Base-by-base conservation (phyloP, 1,139 yeast genomes). In the Meyerozyma athensensis region DNA sequence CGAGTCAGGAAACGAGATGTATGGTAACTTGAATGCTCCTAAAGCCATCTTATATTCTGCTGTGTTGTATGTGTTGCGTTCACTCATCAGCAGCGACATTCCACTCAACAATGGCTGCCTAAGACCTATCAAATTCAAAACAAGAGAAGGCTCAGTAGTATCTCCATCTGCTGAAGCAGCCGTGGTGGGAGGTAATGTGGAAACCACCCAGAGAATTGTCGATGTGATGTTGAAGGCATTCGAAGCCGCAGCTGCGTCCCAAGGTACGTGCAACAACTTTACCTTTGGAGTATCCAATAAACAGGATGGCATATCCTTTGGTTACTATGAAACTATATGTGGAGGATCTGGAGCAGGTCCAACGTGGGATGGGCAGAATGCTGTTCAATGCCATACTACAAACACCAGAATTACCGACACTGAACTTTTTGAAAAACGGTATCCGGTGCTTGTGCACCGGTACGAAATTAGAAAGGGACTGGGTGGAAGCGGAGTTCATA, bases 101-200 rank as follows among this genome's bases (percentile, higher is more conserved):
- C 96, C 96, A 0, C 67, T 86, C 53, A 86, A 86, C 52, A 89
- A 86, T 52, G 96, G 96, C 6, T 86, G 95, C 54, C 68, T 86
- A 46, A 67, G 72, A 39, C 95, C 95, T 1, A 75, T 86, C 36
- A 62, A 74, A 5, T 72, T 86, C 39, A 60, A 60, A 16, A 81
- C 87, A 19, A 84, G 95, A 26, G 75, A 75, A 36, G 84, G 84
- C 0, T 76, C 86, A 1, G 69, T 86, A 5, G 70, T 86, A 19
- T 69, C 80, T 34, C 95, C 95, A 3, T 71, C 81, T 2, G 71
- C 68, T 30, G 86, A 82, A 35, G 92, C 92, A 13, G 96, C 95
- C 1, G 89, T 84, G 4, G 94, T 85, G 7, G 96, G 95, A 20
- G 95, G 95, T 6, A 86, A 86, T 54, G 94, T 85, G n/a, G 83